Conservation (phyloP, 352 stramenopile genomes). For the Phytophthora capsici region DNA sequence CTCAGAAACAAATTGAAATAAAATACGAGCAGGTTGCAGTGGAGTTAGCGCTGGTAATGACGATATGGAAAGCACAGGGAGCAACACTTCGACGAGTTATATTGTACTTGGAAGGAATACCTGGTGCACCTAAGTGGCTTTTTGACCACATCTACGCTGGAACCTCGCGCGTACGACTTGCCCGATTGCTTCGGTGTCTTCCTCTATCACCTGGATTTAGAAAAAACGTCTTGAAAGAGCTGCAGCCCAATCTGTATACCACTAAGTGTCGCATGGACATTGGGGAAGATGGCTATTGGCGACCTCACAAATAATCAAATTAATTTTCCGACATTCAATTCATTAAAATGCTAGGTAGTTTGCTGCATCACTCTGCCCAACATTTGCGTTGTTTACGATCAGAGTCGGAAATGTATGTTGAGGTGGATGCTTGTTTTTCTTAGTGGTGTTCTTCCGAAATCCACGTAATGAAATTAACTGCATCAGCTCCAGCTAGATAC, state of each 20-base stretch:
- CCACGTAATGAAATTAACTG: too few relatives aligned
- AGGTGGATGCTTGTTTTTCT: too few relatives aligned
- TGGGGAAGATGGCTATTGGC: not conserved
- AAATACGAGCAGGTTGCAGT: not conserved
- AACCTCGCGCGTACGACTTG: not conserved
- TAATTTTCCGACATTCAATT: too few relatives aligned
- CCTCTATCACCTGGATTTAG: not conserved
- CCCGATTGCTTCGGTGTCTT: not conserved
- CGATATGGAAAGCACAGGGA: not conserved
- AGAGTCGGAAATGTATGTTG: too few relatives aligned
- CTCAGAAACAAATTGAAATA: not conserved
- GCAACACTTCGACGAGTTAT: not conserved
- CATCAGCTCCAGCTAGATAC: too few relatives aligned
- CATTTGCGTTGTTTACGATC: too few relatives aligned
- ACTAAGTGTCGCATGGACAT: not conserved
- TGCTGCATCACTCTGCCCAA: too few relatives aligned
- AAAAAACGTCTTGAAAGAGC: not conserved
- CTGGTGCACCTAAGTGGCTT: not conserved
- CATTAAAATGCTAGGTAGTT: too few relatives aligned
- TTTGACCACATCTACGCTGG: not conserved
- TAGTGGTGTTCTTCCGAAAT: too few relatives aligned
- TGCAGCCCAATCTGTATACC: not conserved
- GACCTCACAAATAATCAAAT: too few relatives aligned
- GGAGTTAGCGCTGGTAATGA: not conserved
- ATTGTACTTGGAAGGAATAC: not conserved